A percentile compares a stretch with the other conserved stretches of the same genome.
These are phyloP conservation scores for Kondoa malvinella DNA, from an alignment of 768 basidiomycete species.

Conservation along the genomic window DNA sequence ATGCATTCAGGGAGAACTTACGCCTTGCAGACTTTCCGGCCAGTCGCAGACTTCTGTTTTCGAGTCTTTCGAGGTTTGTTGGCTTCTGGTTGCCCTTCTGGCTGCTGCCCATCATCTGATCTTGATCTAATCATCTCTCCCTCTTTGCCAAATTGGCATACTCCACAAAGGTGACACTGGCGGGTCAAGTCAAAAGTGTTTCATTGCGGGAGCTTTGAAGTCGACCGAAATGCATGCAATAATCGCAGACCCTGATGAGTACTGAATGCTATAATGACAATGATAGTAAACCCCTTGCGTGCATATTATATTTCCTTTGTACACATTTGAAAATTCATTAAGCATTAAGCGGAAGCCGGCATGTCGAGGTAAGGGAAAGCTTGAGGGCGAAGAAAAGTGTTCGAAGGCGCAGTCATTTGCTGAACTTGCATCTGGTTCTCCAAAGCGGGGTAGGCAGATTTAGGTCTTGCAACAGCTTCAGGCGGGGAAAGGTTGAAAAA, in stretches of 20 bases:
- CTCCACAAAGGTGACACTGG: neutral
- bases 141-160: neutral
- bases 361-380: neutral
- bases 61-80: neutral
- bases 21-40: neutral
- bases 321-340: neutral
- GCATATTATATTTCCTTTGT: neutral
- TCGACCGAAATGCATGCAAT: neutral
- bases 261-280: no score
- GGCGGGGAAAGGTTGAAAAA: neutral
- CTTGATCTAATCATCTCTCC: neutral
- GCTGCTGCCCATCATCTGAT: neutral
- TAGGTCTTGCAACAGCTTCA: neutral
- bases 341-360: neutral
- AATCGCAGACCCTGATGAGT: neutral
- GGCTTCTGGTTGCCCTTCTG: neutral
- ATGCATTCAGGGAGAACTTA: neutral
- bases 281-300: neutral
- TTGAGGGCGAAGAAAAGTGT: neutral
- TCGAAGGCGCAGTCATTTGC: neutral
- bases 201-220: neutral
- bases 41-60: neutral
- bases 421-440: neutral
- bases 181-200: neutral
- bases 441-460: neutral